phyloP scores from a whole-genome alignment of 2,329 filamentous ascomycete genomes.

The Chaetomiaceae sp. region DNA sequence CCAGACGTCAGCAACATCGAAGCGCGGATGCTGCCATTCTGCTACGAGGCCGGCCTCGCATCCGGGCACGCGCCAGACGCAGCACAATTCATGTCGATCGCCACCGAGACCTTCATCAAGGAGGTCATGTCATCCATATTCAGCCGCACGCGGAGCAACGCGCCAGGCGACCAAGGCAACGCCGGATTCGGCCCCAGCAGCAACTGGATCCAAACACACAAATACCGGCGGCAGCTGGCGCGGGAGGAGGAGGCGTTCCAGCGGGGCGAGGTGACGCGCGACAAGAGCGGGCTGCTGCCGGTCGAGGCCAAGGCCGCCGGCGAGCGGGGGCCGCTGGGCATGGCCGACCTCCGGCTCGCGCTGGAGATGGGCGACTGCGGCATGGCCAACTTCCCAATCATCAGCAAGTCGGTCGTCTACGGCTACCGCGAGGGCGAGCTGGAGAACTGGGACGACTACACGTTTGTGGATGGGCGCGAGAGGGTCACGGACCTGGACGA shows the following conservation, averaged over 20 bases:
- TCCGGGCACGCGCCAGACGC: conserved; percentile 57
- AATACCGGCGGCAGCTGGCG: conserved; percentile 69
- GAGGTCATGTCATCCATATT: conserved; percentile 60
- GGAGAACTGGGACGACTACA: conserved; percentile 60
- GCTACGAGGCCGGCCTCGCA: conserved; percentile 60
- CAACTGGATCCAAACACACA: conserved; percentile 71
- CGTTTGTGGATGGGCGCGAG: conserved; percentile 42
- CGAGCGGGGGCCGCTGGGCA: conserved; percentile 65
- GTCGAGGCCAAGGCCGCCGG: conserved; percentile 73
- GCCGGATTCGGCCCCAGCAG: conserved; percentile 61
- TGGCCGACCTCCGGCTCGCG: conserved; percentile 73
- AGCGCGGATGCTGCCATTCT: conserved; percentile 62
- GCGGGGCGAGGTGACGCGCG: conserved; percentile 68
- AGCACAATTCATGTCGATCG: conserved; percentile 59
- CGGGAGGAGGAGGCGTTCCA: conserved; percentile 69
- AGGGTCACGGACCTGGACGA: conserved; percentile 26
- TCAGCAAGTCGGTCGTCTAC: conserved; percentile 65
- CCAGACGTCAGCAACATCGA: conserved; percentile 61
- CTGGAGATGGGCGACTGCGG: conserved; percentile 71
- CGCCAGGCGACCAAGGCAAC: conserved; percentile 56
- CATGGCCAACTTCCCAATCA: conserved; percentile 70
- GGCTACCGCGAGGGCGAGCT: conserved; percentile 72
- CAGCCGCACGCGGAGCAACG: conserved; percentile 60
- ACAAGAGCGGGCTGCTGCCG: conserved; percentile 73
- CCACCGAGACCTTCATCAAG: conserved; percentile 63